A percentile compares a stretch with the other conserved stretches of the same genome.
These are phyloP conservation scores for Eurotiales sp. DNA, from an alignment of 2,329 filamentous ascomycete species.

Conservation along the genomic window DNA sequence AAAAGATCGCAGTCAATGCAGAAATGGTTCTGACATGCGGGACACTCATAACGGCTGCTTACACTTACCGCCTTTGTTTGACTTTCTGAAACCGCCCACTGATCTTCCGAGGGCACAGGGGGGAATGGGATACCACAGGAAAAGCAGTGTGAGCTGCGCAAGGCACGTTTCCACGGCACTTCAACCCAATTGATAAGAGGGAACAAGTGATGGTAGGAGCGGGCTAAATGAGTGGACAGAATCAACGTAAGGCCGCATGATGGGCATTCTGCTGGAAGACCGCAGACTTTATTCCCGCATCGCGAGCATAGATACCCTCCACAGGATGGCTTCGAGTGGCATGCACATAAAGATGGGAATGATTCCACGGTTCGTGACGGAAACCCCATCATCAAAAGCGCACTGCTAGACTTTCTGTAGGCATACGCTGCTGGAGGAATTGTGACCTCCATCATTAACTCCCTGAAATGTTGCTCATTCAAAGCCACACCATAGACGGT, in stretches of 20 bases:
- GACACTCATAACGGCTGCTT: slow-evolving; percentile 83
- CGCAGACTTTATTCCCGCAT: slow-evolving; percentile 84
- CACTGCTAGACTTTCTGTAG: slow-evolving; percentile 45
- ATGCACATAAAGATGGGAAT: slow-evolving; percentile 76
- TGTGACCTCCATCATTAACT: slow-evolving; percentile 83
- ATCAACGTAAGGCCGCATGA: slow-evolving; percentile 89
- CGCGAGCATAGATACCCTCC: slow-evolving; percentile 90
- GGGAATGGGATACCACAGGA: slow-evolving; percentile 75
- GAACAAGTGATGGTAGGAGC: slow-evolving; percentile 92
- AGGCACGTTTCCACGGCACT: slow-evolving; percentile 75
- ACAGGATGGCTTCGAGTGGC: slow-evolving; percentile 75
- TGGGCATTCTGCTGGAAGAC: slow-evolving; percentile 84
- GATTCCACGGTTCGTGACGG: slow-evolving; percentile 77
- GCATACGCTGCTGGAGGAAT: slow-evolving; percentile 81
- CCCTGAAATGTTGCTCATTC: slow-evolving; percentile 81
- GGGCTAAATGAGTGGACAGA: slow-evolving; percentile 84
- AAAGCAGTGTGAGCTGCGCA: slow-evolving; percentile 63
- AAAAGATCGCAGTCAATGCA: slow-evolving; percentile 98
- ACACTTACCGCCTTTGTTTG: slow-evolving; percentile 68
- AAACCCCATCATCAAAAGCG: slow-evolving; percentile 95
- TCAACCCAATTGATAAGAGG: slow-evolving; percentile 87
- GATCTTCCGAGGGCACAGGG: slow-evolving; percentile 35
- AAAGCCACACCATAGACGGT: slow-evolving; percentile 76
- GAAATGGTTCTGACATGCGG: slow-evolving; percentile 83
- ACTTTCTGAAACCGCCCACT: slow-evolving; percentile 32